Percentiles rank a stretch among this genome's conserved stretches.
These are phyloP conservation scores for Leptodontidium sp. DNA, from an alignment of 2,329 filamentous ascomycete genomes.

Conservation along the genomic window DNA sequence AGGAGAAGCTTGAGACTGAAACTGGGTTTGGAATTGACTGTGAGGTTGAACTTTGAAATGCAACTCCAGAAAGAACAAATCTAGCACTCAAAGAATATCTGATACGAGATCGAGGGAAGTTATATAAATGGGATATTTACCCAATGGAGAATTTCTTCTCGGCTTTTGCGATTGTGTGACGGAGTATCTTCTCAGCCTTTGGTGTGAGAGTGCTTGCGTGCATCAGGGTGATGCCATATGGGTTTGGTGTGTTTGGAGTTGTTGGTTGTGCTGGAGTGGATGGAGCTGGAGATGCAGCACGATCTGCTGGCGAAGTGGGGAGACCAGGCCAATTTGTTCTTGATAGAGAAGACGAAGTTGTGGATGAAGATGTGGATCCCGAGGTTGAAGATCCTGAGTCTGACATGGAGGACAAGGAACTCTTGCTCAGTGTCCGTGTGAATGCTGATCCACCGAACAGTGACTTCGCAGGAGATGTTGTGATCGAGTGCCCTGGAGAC, in stretches of 20 bases:
- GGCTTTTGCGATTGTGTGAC: slow-evolving; percentile 59
- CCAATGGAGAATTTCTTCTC: slow-evolving; percentile 58
- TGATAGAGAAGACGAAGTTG: slow-evolving; percentile 29
- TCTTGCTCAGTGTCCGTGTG: slow-evolving; percentile 26
- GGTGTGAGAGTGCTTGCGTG: slow-evolving; percentile 56
- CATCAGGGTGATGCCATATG: slow-evolving; percentile 59
- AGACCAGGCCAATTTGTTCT: slow-evolving; percentile 40
- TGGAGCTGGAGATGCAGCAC: slow-evolving; percentile 29
- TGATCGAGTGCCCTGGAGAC: slow-evolving; percentile 25
- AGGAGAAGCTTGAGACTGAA: neutral
- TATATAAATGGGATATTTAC: slow-evolving; percentile 34
- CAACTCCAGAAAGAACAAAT: too few species aligned
- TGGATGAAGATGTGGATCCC: slow-evolving; percentile 2
- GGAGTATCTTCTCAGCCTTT: slow-evolving; percentile 58
- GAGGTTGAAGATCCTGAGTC: slow-evolving; percentile 30
- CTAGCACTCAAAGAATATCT: neutral
- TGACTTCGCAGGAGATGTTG: slow-evolving; percentile 34
- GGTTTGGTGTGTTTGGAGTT: slow-evolving; percentile 48
- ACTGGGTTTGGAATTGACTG: neutral
- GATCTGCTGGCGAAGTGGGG: slow-evolving; percentile 39
- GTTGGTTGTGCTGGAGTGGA: slow-evolving; percentile 48
- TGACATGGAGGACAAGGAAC: slow-evolving; percentile 20
- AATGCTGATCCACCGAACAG: slow-evolving; percentile 34
- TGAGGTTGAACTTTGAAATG: too few species aligned
- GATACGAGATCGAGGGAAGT: slow-evolving; percentile 31